Evolutionary conservation across 139 green algal species (phyloP).

Genomic region (Deuterostichococcus epilithicus): DNA sequence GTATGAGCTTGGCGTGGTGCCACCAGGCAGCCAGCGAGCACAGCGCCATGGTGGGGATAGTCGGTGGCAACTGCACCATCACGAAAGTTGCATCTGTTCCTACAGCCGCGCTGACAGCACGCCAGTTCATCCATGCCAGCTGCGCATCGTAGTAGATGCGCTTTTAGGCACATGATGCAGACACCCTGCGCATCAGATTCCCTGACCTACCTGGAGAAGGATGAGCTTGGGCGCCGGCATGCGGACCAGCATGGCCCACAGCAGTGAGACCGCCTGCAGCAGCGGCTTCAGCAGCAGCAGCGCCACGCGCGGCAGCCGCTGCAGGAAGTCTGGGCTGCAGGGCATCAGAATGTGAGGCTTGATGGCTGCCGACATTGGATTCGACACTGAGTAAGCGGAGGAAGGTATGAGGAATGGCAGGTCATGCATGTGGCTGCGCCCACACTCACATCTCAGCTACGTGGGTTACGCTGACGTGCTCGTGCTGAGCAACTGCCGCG

Average conservation of each 20-base stretch:
- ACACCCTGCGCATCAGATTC: no score
- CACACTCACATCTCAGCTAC: conserved; percentile 21
- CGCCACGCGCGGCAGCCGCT: conserved; percentile 44
- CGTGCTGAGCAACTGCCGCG: not conserved
- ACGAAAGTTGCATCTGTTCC: not conserved
- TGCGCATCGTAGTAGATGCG: no score
- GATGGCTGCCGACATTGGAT: no score
- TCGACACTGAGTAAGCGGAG: no score
- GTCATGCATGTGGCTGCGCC: no score
- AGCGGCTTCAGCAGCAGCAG: conserved; percentile 64
- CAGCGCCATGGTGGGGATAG: conserved; percentile 78
- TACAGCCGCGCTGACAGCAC: not conserved
- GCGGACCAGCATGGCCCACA: conserved; percentile 55
- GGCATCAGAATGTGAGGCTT: not conserved
- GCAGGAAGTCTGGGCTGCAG: conserved; percentile 29
- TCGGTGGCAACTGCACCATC: conserved; percentile 79
- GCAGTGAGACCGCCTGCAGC: conserved; percentile 51
- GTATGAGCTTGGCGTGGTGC: conserved; percentile 61
- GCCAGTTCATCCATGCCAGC: no score
- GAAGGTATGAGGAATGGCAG: no score
- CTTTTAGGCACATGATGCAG: not conserved
- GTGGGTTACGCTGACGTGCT: not conserved
- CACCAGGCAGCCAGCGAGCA: conserved; percentile 61
- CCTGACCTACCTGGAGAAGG: conserved; percentile 41
- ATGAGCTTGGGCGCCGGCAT: conserved; percentile 51